Percentiles rank a stretch among this genome's conserved stretches.
These are phyloP conservation scores for Monosporozyma unispora DNA, from an alignment of 805 yeast species.

Conservation along the genomic window DNA sequence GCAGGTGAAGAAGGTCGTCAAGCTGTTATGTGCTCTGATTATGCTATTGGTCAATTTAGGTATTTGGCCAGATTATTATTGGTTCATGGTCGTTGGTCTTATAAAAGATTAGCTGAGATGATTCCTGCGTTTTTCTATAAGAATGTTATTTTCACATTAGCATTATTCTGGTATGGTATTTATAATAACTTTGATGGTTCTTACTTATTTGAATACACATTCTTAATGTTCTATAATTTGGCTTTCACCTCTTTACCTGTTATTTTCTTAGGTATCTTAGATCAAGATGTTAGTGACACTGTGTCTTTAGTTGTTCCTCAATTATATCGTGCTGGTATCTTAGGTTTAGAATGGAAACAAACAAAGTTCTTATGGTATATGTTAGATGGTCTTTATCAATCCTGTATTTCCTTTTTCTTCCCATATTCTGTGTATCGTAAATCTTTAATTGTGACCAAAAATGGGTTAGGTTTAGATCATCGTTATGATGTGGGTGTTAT, in stretches of 20 bases:
- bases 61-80: conserved; percentile 55
- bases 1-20: conserved; percentile 90
- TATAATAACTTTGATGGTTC: conserved; percentile 71
- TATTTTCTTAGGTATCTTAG: conserved; percentile 67
- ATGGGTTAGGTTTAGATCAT: conserved; percentile 58
- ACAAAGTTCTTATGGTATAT: conserved; percentile 63
- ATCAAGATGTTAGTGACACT: conserved; percentile 68
- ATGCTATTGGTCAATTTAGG: conserved; percentile 78
- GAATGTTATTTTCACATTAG: conserved; percentile 64
- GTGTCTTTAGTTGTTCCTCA: conserved; percentile 69
- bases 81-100: conserved; percentile 84
- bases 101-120: conserved; percentile 74
- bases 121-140: conserved; percentile 75
- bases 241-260: conserved; percentile 79
- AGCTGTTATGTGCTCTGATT: conserved; percentile 83
- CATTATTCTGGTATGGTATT: conserved; percentile 75
- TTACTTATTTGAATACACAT: conserved; percentile 69
- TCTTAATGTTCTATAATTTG: conserved; percentile 70
- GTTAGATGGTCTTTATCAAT: conserved; percentile 71
- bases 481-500: conserved; percentile 63
- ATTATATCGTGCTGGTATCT: conserved; percentile 62
- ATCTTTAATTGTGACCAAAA: conserved; percentile 37
- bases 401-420: conserved; percentile 62
- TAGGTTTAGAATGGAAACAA: conserved; percentile 63
- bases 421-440: conserved; percentile 49